Conservation (phyloP, 2,329 filamentous ascomycete genomes). For the Penicillium sp. region DNA sequence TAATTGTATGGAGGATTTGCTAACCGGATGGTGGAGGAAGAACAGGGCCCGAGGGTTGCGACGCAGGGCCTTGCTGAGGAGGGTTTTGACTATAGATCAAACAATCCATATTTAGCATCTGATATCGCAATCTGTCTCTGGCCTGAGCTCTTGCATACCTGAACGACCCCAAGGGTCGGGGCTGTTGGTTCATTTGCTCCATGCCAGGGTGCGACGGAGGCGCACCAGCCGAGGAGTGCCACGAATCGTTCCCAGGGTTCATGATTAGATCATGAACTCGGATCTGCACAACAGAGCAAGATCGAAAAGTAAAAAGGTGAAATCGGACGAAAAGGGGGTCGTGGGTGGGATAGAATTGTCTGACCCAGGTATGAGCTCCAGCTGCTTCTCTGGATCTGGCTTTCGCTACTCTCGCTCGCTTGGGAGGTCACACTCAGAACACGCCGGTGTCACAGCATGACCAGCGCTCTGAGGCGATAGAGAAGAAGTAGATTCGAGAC, state of each 20-base stretch:
- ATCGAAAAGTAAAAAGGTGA: slow-evolving; percentile 2
- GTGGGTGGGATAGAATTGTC: slow-evolving; percentile 22
- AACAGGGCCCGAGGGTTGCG: slow-evolving; percentile 42
- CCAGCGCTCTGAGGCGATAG: slow-evolving; percentile 11
- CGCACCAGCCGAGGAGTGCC: slow-evolving; percentile 43
- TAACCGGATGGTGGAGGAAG: slow-evolving; percentile 45
- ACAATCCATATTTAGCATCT: slow-evolving; percentile 16
- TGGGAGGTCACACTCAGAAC: slow-evolving; percentile 21
- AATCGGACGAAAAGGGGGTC: slow-evolving; percentile 11
- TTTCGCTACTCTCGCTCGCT: slow-evolving; percentile 9
- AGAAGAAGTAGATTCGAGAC: slow-evolving; percentile 2
- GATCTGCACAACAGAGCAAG: neutral
- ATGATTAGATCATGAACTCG: slow-evolving; percentile 35
- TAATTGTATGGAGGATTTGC: slow-evolving; percentile 16
- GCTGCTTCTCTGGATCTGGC: slow-evolving; percentile 17
- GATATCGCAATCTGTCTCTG: neutral
- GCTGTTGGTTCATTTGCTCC: slow-evolving; percentile 46
- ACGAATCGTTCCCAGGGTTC: slow-evolving; percentile 48
- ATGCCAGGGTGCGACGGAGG: slow-evolving; percentile 46
- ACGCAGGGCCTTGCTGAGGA: slow-evolving; percentile 41
- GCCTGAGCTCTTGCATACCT: slow-evolving; percentile 33
- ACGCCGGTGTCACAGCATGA: slow-evolving; percentile 28
- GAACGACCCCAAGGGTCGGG: slow-evolving; percentile 48
- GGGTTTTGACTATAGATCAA: slow-evolving; percentile 38
- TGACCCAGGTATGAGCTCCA: slow-evolving; percentile 22